These are phyloP conservation scores for Galerina sulciceps DNA, from an alignment of 768 basidiomycete genomes.

Conservation along the genomic window DNA sequence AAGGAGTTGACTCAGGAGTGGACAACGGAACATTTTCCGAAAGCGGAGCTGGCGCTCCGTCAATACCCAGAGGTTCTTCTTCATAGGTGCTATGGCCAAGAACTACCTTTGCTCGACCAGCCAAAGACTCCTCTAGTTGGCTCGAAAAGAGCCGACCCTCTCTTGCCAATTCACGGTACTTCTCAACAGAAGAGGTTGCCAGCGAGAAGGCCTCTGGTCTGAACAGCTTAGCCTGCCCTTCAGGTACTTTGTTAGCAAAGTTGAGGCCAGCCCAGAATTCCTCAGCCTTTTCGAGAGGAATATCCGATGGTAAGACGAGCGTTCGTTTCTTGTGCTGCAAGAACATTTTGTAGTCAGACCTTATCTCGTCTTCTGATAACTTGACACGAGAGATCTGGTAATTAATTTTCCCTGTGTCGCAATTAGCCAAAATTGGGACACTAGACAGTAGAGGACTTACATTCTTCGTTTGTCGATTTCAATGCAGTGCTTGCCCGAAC, in stretches of 20 bases:
- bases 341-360: conserved; percentile 34
- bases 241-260: conserved; percentile 35
- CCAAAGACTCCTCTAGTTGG: conserved; percentile 36
- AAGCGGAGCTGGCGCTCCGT: neutral
- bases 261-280: conserved; percentile 50
- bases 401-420: conserved; percentile 57
- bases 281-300: conserved; percentile 44
- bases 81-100: conserved; percentile 28
- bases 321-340: conserved; percentile 49
- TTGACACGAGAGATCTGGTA: conserved; percentile 56
- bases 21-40: too few species aligned
- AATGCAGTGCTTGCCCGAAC: conserved; percentile 23
- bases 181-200: conserved; percentile 36
- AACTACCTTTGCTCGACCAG: conserved; percentile 52
- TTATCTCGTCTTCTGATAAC: conserved; percentile 37
- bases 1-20: too few species aligned
- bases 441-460: conserved; percentile 4
- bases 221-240: conserved; percentile 31
- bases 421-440: neutral
- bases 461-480: conserved; percentile 13
- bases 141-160: conserved; percentile 47
- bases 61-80: conserved; percentile 11
- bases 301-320: conserved; percentile 53
- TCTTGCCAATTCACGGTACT: conserved; percentile 50
- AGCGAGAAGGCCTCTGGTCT: conserved; percentile 37